These are phyloP conservation scores for Russula abietina DNA, from an alignment of 768 basidiomycete genomes.

Conservation along the genomic window DNA sequence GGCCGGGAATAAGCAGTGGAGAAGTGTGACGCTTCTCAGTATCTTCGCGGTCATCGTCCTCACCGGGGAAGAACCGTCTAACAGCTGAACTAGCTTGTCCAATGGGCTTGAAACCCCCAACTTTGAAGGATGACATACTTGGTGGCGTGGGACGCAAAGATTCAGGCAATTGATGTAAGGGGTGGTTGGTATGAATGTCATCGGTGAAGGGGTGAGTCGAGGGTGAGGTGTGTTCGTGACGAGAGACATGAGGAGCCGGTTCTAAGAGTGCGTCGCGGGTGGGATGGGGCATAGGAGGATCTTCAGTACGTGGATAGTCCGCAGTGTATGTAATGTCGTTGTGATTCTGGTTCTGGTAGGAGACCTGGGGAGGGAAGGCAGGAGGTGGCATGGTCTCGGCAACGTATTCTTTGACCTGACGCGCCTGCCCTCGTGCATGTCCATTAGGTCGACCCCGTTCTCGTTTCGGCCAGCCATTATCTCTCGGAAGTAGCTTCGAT, in stretches of 20 bases:
- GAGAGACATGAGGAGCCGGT: constrained; percentile 7
- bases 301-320: constrained; percentile 10
- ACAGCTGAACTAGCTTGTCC: constrained; percentile 49
- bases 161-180: constrained; percentile 8
- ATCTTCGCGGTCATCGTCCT: constrained; percentile 53
- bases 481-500: constrained; percentile 18
- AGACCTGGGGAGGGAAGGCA: constrained; percentile 14
- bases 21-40: constrained; percentile 15
- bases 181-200: constrained; percentile 13
- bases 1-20: constrained; percentile 14
- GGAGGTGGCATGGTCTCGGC: constrained; percentile 23
- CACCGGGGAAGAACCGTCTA: constrained; percentile 76
- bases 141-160: constrained; percentile 4
- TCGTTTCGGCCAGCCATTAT: constrained; percentile 26
- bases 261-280: constrained; percentile 14
- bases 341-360: neutral
- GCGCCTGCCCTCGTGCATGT: constrained; percentile 8
- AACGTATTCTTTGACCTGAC: constrained; percentile 6
- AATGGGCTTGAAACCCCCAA: constrained; percentile 63
- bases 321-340: neutral
- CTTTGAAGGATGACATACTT: constrained; percentile 31
- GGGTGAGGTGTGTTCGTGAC: constrained; percentile 7
- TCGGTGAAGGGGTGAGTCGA: neutral
- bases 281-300: neutral
- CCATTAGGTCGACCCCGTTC: constrained; percentile 22